Percentiles rank a stretch among this genome's conserved stretches.
phyloP scores from a whole-genome alignment of 139 green algal species.

The Picochlorum sp. region DNA sequence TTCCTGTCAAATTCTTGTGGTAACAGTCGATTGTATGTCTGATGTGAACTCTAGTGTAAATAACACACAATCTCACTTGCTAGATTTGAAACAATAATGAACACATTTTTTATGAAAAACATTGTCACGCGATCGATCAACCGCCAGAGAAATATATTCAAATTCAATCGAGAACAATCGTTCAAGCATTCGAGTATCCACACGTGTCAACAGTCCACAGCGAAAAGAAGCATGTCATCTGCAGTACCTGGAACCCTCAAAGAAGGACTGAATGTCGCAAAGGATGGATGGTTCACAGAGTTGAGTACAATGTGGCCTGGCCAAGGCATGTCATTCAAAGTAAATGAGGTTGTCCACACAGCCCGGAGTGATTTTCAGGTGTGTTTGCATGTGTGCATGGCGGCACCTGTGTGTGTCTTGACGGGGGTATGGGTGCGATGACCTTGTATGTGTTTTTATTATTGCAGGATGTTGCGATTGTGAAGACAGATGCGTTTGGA shows the following conservation, averaged over 20 bases:
- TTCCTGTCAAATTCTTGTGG: too few species aligned
- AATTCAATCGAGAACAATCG: too few species aligned
- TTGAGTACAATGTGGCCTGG: conserved; percentile 87
- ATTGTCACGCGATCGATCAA: too few species aligned
- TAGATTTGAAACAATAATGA: too few species aligned
- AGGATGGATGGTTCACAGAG: conserved; percentile 87
- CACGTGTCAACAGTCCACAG: too few species aligned
- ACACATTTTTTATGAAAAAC: too few species aligned
- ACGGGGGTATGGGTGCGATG: neutral
- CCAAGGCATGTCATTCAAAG: conserved; percentile 78
- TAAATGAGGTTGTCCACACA: conserved; percentile 84
- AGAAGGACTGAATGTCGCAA: conserved; percentile 21
- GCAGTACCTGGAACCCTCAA: conserved; percentile 6
- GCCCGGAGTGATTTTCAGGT: conserved; percentile 88
- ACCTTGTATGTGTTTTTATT: neutral
- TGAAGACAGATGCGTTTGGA: conserved; percentile 76
- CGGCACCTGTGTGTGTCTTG: neutral
- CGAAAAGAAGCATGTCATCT: neutral
- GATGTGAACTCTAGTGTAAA: too few species aligned
- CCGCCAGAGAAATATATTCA: too few species aligned
- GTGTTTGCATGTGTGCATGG: neutral
- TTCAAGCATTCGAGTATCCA: too few species aligned
- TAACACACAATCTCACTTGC: too few species aligned
- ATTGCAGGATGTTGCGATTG: conserved; percentile 74
- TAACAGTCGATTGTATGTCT: too few species aligned